Evolutionary conservation across 2,329 filamentous ascomycete genomes (phyloP).

Genomic region (Xylogone sp.): DNA sequence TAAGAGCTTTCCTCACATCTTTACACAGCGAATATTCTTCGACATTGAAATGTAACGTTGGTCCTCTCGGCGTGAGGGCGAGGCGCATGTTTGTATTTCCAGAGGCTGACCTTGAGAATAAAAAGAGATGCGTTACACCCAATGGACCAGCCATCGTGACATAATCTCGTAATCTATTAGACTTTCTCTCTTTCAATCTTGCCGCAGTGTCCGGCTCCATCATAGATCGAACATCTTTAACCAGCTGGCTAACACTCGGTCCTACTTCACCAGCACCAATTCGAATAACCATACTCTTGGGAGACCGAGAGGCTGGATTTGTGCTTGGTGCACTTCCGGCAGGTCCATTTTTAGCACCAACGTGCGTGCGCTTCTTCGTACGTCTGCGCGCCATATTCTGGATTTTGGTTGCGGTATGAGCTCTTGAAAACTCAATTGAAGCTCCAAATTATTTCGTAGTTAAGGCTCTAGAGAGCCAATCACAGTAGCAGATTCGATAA

Average conservation of each 20-base stretch:
- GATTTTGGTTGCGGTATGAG: slow-evolving; percentile 12
- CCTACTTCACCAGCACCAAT: slow-evolving; percentile 94
- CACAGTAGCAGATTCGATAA: slow-evolving; percentile 23
- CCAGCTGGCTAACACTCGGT: slow-evolving; percentile 84
- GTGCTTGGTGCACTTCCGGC: slow-evolving; percentile 54
- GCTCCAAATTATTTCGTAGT: slow-evolving; percentile 19
- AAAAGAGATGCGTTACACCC: slow-evolving; percentile 85
- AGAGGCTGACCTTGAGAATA: slow-evolving; percentile 84
- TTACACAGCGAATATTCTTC: slow-evolving; percentile 93
- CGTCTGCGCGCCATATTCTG: slow-evolving; percentile 72
- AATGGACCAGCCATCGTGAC: slow-evolving; percentile 92
- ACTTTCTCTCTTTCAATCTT: slow-evolving; percentile 82
- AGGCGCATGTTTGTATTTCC: slow-evolving; percentile 93
- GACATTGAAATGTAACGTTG: slow-evolving; percentile 90
- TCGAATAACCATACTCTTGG: slow-evolving; percentile 98
- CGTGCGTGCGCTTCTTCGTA: slow-evolving; percentile 86
- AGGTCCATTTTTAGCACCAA: slow-evolving; percentile 55
- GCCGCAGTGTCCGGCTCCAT: slow-evolving; percentile 96
- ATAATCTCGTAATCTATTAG: slow-evolving; percentile 87
- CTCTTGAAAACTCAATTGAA: slow-evolving; percentile 15
- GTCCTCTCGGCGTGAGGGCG: slow-evolving; percentile 82
- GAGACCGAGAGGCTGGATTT: slow-evolving; percentile 57
- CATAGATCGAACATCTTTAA: slow-evolving; percentile 84
- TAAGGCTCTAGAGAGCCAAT: slow-evolving; percentile 22
- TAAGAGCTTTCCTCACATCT: slow-evolving; percentile 80